Conservation (phyloP, 768 basidiomycete species). For the Multifurca ochricompacta region DNA sequence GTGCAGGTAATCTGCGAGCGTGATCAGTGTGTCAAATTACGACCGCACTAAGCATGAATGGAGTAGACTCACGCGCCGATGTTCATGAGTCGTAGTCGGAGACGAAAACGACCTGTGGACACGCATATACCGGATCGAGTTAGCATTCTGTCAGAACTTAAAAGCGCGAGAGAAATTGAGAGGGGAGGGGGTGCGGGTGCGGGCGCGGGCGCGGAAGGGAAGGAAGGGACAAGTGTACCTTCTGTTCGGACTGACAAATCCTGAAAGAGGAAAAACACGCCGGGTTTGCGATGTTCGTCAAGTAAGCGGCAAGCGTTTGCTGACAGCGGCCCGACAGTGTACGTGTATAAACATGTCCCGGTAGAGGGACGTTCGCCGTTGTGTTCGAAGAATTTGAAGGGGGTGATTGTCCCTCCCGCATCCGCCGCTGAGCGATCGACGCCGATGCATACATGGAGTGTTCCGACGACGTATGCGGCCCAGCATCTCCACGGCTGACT, state of each 20-base stretch:
- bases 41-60: slow-evolving; percentile 5
- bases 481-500: background rate
- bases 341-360: slow-evolving; percentile 71
- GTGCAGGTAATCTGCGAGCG: slow-evolving; percentile 41
- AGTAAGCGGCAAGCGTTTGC: slow-evolving; percentile 78
- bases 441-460: slow-evolving; percentile 23
- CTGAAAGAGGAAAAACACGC: slow-evolving; percentile 93
- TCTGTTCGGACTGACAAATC: slow-evolving; percentile 92
- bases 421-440: slow-evolving; percentile 21
- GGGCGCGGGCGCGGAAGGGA: no score
- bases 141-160: slow-evolving; percentile 4
- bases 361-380: slow-evolving; percentile 37
- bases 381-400: slow-evolving; percentile 28
- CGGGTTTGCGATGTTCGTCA: slow-evolving; percentile 78
- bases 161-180: slow-evolving; percentile 7
- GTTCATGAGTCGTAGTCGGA: slow-evolving; percentile 84
- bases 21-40: background rate
- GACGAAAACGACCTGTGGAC: slow-evolving; percentile 66
- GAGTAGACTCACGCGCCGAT: slow-evolving; percentile 71
- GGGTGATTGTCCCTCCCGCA: slow-evolving; percentile 23
- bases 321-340: slow-evolving; percentile 87
- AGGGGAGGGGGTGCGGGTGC: background rate
- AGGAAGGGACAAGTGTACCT: slow-evolving; percentile 37
- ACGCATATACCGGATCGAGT: slow-evolving; percentile 8
- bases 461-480: slow-evolving; percentile 13